Evolutionary conservation across 441 rosid species (phyloP), one percentile per base, ranked within the genome.

Genomic region (Erodium moschatum): DNA sequence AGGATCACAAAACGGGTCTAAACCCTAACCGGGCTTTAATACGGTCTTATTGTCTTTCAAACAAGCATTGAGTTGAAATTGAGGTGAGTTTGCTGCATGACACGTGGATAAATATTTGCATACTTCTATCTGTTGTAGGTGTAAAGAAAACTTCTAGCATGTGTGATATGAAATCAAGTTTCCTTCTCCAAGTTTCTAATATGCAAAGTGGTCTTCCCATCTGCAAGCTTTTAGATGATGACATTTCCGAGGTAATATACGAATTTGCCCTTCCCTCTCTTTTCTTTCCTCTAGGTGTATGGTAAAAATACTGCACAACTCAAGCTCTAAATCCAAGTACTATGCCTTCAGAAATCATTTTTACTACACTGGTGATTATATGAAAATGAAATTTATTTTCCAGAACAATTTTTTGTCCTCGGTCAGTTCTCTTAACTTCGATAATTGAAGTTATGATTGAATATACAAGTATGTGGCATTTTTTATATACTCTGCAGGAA

Each of bases 141-240:
- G 44, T 82, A 77, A 80, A 72, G 74, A 78, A 71, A 72, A 56
- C 64, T 66, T 58, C 72, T 71, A 29, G 66, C 46, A 67, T 15
- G 44, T 81, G 70, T 21, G 69, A 70, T 13, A 15, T 12, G 27
- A 74, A 64, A 56, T 20, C 69, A 29, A 78, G 73, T 66, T 62
- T 83, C 74, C 81, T 79, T 33, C 76, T 85, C 33, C 75, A 77
- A 78, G 77, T 83, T 40, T 80, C 75, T 15, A 77, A 71, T 66
- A 71, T 70, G 73, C 67, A 66, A 35, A 74, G 72, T 46, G 84
- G 76, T 64, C 64, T 85, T 29, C 72, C 77, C 33, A 71, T 81
- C 40, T 67, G 64, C 66, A 70, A 79, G 71, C 76, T 87, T 35
- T 82, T 81, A 44, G 83, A 87, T 67, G 80, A 75, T 27, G 82